Percentiles rank a stretch among this genome's conserved stretches.
Conservation (phyloP, 768 basidiomycete species). For the Leucogyrophana mollusca region DNA sequence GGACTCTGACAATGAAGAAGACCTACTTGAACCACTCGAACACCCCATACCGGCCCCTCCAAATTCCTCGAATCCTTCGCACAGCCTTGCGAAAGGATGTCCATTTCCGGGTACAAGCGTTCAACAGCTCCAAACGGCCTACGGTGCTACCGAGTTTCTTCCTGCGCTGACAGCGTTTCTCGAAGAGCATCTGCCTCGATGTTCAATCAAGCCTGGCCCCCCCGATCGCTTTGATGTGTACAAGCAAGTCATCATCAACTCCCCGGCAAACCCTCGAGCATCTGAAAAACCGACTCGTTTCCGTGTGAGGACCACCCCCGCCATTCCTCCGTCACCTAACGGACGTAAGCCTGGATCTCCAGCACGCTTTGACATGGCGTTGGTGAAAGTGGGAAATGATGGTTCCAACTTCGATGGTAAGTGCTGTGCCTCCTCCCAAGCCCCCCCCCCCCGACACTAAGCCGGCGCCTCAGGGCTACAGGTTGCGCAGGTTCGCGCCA, state of each 20-base stretch:
- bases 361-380: not conserved
- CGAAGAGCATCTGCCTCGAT: not conserved
- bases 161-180: conserved; percentile 3
- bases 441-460: not conserved
- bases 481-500: conserved; percentile 9
- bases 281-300: too few relatives aligned
- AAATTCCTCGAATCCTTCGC: not conserved
- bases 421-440: not conserved
- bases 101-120: not conserved
- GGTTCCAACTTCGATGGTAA: not conserved
- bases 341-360: not conserved
- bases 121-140: not conserved
- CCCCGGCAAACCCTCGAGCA: not conserved
- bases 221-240: not conserved
- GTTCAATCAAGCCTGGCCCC: not conserved
- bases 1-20: not conserved
- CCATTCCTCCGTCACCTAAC: not conserved
- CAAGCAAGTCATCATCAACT: not conserved
- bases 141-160: conserved; percentile 6
- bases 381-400: not conserved
- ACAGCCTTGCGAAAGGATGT: not conserved
- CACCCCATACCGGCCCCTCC: not conserved
- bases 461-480: conserved; percentile 4
- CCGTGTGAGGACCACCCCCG: not conserved
- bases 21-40: not conserved